Conservation (phyloP, 441 rosid genomes). For the Pelargonium australe region DNA sequence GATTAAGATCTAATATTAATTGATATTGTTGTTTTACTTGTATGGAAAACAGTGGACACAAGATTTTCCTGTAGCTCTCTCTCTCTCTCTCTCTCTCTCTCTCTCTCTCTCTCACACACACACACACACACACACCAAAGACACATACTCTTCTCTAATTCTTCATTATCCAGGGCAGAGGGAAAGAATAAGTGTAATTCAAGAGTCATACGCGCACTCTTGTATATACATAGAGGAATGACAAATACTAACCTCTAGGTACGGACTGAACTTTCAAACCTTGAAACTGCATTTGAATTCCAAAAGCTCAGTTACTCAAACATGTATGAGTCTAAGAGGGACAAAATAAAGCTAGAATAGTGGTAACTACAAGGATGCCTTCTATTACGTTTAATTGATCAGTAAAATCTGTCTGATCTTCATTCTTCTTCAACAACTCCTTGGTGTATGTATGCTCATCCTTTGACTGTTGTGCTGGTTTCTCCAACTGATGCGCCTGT, state of each 20-base stretch:
- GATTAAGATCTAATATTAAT: too few relatives aligned
- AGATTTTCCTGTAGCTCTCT: background rate
- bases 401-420: conserved; percentile 20
- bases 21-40: background rate
- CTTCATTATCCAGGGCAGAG: too few relatives aligned
- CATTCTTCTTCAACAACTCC: conserved; percentile 30
- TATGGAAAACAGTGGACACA: background rate
- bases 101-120: too few relatives aligned
- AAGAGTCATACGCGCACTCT: conserved; percentile 6
- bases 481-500: conserved; percentile 19
- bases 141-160: too few relatives aligned
- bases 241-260: conserved; percentile 39
- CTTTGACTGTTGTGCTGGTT: conserved; percentile 22
- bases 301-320: conserved; percentile 5
- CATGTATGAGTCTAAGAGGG: background rate
- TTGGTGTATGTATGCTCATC: conserved; percentile 22
- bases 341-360: background rate
- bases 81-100: too few relatives aligned
- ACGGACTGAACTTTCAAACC: conserved; percentile 30
- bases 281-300: conserved; percentile 38
- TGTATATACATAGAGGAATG: background rate
- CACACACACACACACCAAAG: background rate
- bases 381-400: conserved; percentile 40
- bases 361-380: background rate
- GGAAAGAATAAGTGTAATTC: background rate